Evolutionary conservation across 2,329 filamentous ascomycete genomes (phyloP).

Genomic region (Aspergillus fischeri): DNA sequence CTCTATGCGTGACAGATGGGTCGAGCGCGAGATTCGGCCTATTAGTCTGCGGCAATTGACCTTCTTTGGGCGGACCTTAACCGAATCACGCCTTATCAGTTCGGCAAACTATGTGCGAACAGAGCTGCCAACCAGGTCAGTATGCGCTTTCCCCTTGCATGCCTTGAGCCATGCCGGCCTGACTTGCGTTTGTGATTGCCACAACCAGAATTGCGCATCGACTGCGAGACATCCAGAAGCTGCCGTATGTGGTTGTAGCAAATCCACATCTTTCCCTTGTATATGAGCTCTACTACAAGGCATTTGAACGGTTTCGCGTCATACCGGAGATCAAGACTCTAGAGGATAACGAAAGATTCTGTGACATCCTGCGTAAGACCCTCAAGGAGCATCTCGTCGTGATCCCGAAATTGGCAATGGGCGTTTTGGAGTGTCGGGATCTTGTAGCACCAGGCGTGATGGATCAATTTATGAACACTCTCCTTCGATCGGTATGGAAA

Average conservation of each 20-base stretch:
- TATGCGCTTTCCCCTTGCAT: constrained; percentile 1
- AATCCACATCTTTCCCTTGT: constrained; percentile 91
- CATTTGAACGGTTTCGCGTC: constrained; percentile 87
- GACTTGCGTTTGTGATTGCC: constrained; percentile 1
- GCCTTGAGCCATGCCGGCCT: neutral
- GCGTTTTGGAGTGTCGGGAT: constrained; percentile 82
- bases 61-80: constrained; percentile 92
- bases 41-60: constrained; percentile 95
- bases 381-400: constrained; percentile 86
- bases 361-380: constrained; percentile 71
- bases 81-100: constrained; percentile 81
- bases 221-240: constrained; percentile 91
- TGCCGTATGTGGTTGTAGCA: constrained; percentile 94
- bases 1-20: constrained; percentile 63
- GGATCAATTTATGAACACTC: constrained; percentile 92
- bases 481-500: constrained; percentile 73
- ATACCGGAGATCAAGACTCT: constrained; percentile 77
- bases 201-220: constrained; percentile 74
- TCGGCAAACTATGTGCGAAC: constrained; percentile 97
- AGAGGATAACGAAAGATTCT: constrained; percentile 86
- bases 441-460: constrained; percentile 76
- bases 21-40: constrained; percentile 84
- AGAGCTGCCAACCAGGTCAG: constrained; percentile 78
- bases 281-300: constrained; percentile 93
- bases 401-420: constrained; percentile 91